Evolutionary conservation across 2,329 filamentous ascomycete species (phyloP), one percentile per base, ranked within the genome.

Genomic region (Parastagonospora avenae): DNA sequence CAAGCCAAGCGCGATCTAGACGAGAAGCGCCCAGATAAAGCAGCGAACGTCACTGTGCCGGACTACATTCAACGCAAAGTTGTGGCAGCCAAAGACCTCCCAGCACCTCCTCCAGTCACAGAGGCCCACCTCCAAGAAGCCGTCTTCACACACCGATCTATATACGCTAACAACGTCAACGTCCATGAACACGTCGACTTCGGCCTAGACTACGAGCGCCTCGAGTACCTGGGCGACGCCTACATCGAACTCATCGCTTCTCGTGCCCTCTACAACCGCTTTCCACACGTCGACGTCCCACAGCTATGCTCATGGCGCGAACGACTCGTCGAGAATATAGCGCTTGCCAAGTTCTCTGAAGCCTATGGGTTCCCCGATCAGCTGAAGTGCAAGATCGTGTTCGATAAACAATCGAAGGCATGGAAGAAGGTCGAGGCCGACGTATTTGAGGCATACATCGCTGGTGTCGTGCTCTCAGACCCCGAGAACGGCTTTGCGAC

Each of bases 221-320:
- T 97, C 6, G 93, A 97, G 73, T 92, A 93, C 76, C 80, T 96
- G 7, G 93, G 93, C 6, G 93, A 97, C 70, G 88, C 90, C 15
- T 93, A 93, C 63, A 79, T 96, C 44, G 89, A 95, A 66, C 76
- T 92, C 44, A 85, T 92, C 40, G 85, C 92, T 5, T 87, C 89
- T 0, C 82, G 85, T 14, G 80, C 95, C 44, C 89, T 97, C 52
- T 90, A 85, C 72, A 78, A 85, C 50, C 89, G 85, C 8, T 94
- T 92, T 64, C 80, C 81, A 1, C 75, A 81, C 10, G 77, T 91
- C 8, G 69, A 84, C 0, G 80, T 88, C 0, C 92, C 92, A 2
- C 82, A 85, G 52, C 85, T 86, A 63, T 87, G 88, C 8, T 89
- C 92, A 57, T 76, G 94, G 14, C 86, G 93, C 43, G 92, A 97